Base-by-base conservation (phyloP, 192 early-diverging fungal species). In the Gaertneriomyces semiglobifer region DNA sequence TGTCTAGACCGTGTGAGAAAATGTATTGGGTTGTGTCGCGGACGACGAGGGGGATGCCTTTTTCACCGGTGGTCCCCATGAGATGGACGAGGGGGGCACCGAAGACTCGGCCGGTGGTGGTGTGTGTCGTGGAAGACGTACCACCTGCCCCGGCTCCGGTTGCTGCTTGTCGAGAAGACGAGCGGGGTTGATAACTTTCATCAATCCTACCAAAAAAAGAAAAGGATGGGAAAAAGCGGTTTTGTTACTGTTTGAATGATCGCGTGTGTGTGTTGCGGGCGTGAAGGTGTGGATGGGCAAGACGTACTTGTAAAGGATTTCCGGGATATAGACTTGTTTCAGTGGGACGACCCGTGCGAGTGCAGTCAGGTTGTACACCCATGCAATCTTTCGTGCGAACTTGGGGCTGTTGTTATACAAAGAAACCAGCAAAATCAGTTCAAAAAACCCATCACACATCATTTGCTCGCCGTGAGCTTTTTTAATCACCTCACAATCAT, bases 371-470 rank as follows among this genome's bases (percentile, higher is more conserved):
- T 74, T 89, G 53, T 88, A 76, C 40, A 94, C 74, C 79, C 93
- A 97, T 62, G 82, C 79, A 7, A 97, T 75, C 75, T 97, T 97
- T 53, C 81, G 76, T 12, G 85, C 78, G 79, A 97, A 97, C 77
- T 97, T 97, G 51, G 93, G 92, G 55, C 95, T 91, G 78, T 38
- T 19, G 14, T 57, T 18, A 50, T 44, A 40, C 44, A 62, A 9
- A 38, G 48, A 51, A 66, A 60, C 25, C 25, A 33, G 0, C 25
- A 33, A 33, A 33, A 33, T 33, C 25, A 0, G 25, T 33, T 33
- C 25, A 33, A 33, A 1, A 33, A 33, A n/a, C n/a, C 33, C 56
- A 33, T 18, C 52, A 16, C 48, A 44, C 41, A 33, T 50, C 20
- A 12, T 20, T 51, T n/a, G n/a, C n/a, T n/a, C n/a, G n/a, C n/a